Conservation (phyloP, 305 asterid genomes). For the Lippia alba region DNA sequence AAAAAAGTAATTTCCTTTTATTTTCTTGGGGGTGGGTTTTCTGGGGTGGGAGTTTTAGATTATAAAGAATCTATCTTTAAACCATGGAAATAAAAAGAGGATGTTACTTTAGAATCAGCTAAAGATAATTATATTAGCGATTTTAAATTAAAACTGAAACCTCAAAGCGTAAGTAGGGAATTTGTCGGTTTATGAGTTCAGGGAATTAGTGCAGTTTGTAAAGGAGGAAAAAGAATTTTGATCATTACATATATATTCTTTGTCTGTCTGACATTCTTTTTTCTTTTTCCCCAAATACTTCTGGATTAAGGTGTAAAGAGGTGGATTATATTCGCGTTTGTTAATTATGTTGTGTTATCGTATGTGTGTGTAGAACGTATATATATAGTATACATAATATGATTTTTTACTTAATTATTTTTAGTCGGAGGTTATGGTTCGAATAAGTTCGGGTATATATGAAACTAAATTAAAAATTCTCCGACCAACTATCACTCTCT, state of each 20-base stretch:
- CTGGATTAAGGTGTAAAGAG: constrained; percentile 20
- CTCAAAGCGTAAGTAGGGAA: constrained; percentile 50
- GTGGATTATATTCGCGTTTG: neutral
- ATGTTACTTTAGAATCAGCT: constrained; percentile 45
- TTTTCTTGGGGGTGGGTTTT: neutral
- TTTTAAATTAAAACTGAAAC: constrained; percentile 46
- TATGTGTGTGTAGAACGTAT: too few species aligned
- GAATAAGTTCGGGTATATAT: too few species aligned
- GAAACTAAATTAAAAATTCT: too few species aligned
- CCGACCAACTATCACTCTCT: too few species aligned
- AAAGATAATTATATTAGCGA: constrained; percentile 42
- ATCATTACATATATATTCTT: constrained; percentile 27
- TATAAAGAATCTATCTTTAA: constrained; percentile 35
- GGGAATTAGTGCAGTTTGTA: constrained; percentile 38
- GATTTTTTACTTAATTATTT: too few species aligned
- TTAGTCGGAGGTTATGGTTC: too few species aligned
- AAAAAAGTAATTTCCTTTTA: neutral
- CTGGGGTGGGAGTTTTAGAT: constrained; percentile 20
- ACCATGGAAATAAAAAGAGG: constrained; percentile 26
- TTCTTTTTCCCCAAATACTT: constrained; percentile 12
- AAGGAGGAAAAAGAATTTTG: constrained; percentile 31
- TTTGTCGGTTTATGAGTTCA: constrained; percentile 46
- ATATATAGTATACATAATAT: too few species aligned
- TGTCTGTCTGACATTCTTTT: constrained; percentile 23
- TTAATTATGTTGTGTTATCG: too few species aligned